Percentiles rank a stretch among this genome's conserved stretches.
phyloP scores from a whole-genome alignment of 2,329 filamentous ascomycete genomes.

The Waltergamsia citrina region DNA sequence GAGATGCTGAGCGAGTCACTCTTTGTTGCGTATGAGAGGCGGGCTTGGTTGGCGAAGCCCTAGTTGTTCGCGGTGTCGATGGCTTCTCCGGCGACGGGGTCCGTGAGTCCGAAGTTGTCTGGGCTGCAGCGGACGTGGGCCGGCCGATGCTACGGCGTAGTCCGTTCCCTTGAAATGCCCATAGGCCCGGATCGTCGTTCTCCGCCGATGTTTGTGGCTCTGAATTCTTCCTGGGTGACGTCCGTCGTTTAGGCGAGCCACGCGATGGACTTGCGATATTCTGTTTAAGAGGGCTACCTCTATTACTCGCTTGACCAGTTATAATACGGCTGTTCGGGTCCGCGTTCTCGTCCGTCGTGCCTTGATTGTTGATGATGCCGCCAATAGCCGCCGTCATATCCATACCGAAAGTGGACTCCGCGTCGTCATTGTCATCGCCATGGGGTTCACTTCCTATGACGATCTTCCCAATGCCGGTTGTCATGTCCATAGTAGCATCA shows the following conservation, averaged over 20 bases:
- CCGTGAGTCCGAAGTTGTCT: constrained; percentile 10
- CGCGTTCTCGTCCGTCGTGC: no score
- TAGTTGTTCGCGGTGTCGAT: constrained; percentile 2
- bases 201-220: constrained; percentile 4
- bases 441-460: constrained; percentile 21
- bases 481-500: constrained; percentile 50
- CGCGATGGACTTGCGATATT: no score
- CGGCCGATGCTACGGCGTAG: constrained; percentile 35
- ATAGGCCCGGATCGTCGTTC: constrained; percentile 44
- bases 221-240: constrained; percentile 3
- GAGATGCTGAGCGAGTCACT: constrained; percentile 2
- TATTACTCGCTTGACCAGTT: constrained; percentile 45
- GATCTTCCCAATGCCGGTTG: constrained; percentile 46
- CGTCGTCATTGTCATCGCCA: constrained; percentile 13
- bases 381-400: constrained; percentile 58
- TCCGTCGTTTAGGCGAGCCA: constrained; percentile 19
- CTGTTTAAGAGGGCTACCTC: constrained; percentile 33
- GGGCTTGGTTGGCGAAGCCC: background rate
- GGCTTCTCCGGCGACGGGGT: constrained; percentile 12
- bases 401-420: constrained; percentile 55
- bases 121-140: constrained; percentile 29
- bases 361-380: constrained; percentile 44
- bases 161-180: constrained; percentile 39
- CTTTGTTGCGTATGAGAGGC: background rate
- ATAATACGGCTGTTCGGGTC: constrained; percentile 43